A percentile compares a stretch with the other conserved stretches of the same genome.
Conservation (phyloP, 1,284 basidiomycete genomes). For the Lentinus polychrous region DNA sequence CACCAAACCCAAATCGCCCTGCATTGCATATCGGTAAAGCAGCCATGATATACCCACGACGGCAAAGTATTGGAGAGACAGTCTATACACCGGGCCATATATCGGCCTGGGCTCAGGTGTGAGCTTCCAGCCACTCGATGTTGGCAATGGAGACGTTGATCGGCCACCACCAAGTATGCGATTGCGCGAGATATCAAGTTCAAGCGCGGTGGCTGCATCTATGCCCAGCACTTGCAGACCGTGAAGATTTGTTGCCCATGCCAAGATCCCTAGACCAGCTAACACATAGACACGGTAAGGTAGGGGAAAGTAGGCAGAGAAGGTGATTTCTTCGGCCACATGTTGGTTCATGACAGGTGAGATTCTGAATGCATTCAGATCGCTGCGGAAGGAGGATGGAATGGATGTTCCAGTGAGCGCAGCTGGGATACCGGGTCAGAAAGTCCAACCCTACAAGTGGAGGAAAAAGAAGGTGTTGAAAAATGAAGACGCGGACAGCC, state of each 20-base stretch:
- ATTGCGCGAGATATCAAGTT: conserved; percentile 36
- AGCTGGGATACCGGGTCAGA: too few relatives aligned
- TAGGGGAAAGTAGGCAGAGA: conserved; percentile 30
- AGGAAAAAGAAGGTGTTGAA: too few relatives aligned
- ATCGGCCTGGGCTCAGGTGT: conserved; percentile 28
- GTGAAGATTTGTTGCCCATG: conserved; percentile 76
- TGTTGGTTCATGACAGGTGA: neutral
- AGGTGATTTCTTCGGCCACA: conserved; percentile 19
- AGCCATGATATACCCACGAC: conserved; percentile 64
- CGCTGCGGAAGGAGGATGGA: too few relatives aligned
- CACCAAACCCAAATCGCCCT: conserved; percentile 49
- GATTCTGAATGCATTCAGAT: too few relatives aligned
- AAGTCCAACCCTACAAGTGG: too few relatives aligned
- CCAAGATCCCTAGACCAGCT: conserved; percentile 31
- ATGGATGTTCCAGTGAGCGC: too few relatives aligned
- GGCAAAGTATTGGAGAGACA: conserved; percentile 51
- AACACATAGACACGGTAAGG: conserved; percentile 33
- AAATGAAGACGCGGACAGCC: too few relatives aligned
- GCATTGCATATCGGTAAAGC: conserved; percentile 54
- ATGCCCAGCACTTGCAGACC: conserved; percentile 69
- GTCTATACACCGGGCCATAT: conserved; percentile 62
- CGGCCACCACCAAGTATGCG: conserved; percentile 8
- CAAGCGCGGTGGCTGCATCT: conserved; percentile 66
- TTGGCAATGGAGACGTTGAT: conserved; percentile 27
- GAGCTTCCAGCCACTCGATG: conserved; percentile 25